A percentile compares a stretch with the other conserved stretches of the same genome.
Conservation (phyloP, 2,329 filamentous ascomycete species). For the Phoma herbarum region DNA sequence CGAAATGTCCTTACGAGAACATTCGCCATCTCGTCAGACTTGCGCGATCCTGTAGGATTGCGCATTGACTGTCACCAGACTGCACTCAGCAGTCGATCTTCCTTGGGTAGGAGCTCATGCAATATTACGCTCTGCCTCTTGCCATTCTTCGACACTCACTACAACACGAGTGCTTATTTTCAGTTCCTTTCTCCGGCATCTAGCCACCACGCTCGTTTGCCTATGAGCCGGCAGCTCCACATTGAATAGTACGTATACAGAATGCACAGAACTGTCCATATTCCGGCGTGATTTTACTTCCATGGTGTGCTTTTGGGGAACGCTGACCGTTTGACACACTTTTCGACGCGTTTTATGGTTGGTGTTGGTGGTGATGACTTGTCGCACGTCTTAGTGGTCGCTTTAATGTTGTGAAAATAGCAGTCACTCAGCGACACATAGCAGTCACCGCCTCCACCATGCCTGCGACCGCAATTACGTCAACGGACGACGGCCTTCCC, state of each 20-base stretch:
- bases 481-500: too few relatives aligned
- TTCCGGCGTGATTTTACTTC: neutral
- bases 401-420: too few relatives aligned
- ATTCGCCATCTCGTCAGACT: neutral
- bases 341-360: neutral
- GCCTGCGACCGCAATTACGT: too few relatives aligned
- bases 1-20: neutral
- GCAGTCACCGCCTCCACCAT: too few relatives aligned
- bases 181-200: neutral
- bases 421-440: too few relatives aligned
- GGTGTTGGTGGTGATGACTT: neutral
- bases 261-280: neutral
- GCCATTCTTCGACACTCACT: neutral
- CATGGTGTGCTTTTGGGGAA: neutral
- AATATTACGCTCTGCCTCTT: constrained; percentile 1
- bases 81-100: neutral
- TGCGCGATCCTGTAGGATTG: neutral
- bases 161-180: neutral
- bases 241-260: too few relatives aligned
- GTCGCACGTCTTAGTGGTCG: neutral
- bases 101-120: neutral
- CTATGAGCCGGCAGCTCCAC: neutral
- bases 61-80: neutral
- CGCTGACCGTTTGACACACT: neutral
- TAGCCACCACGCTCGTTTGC: neutral